Evolutionary conservation across 345 rosid species (phyloP).

Genomic region (Sonneratia alba): DNA sequence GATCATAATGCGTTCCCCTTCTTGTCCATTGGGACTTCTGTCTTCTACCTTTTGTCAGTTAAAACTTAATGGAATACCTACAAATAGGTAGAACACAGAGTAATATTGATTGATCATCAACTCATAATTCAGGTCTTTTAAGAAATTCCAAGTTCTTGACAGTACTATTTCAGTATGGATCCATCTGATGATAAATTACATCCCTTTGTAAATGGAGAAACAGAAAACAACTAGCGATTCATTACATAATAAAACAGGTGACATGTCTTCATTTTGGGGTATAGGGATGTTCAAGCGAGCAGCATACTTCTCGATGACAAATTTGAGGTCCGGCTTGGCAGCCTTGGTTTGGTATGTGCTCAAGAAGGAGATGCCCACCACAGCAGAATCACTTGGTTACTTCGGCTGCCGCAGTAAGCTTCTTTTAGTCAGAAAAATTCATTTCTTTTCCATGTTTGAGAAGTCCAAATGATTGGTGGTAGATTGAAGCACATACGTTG

Average conservation of each 20-base stretch:
- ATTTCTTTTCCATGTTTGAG: neutral
- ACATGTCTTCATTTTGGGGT: conserved; percentile 13
- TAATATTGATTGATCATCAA: no score
- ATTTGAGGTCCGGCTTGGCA: conserved; percentile 89
- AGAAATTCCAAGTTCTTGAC: no score
- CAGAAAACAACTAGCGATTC: neutral
- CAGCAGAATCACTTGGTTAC: conserved; percentile 71
- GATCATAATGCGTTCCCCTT: no score
- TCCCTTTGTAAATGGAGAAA: no score
- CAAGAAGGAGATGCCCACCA: conserved; percentile 86
- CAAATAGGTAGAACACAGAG: no score
- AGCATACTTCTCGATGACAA: conserved; percentile 97
- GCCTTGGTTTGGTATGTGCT: conserved; percentile 67
- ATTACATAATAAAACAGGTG: conserved; percentile 2
- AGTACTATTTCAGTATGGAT: no score
- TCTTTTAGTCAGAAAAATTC: neutral
- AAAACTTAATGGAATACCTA: no score
- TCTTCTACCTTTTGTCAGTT: no score
- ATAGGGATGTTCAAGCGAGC: conserved; percentile 97
- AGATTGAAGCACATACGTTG: no score
- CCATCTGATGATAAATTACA: no score
- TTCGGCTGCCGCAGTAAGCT: conserved; percentile 87
- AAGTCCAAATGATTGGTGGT: neutral
- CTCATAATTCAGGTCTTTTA: no score
- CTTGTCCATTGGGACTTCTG: no score